These are phyloP conservation scores for Pleurotus platypus DNA, from an alignment of 768 basidiomycete species.

Conservation along the genomic window DNA sequence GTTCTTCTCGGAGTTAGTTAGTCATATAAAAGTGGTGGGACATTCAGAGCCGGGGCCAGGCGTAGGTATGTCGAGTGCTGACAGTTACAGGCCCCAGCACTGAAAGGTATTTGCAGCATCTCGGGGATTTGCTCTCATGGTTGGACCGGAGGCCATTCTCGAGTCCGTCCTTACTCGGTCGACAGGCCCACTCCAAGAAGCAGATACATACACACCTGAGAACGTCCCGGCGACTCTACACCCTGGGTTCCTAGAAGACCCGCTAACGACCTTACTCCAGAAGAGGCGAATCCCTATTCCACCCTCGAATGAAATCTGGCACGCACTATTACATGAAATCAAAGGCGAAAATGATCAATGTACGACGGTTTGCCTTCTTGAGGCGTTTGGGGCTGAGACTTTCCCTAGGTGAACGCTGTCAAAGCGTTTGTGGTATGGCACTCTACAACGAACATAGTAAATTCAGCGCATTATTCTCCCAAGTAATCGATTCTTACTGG, in stretches of 20 bases:
- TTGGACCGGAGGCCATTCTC: background rate
- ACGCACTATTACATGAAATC: background rate
- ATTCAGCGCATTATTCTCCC: background rate
- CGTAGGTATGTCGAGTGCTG: too few relatives aligned
- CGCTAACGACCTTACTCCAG: background rate
- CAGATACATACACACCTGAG: background rate
- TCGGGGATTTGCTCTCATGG: background rate
- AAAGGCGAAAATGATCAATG: slow-evolving; percentile 11
- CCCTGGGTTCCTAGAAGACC: background rate
- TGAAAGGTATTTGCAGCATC: background rate
- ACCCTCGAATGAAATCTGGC: too few relatives aligned
- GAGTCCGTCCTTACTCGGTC: background rate
- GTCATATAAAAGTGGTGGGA: background rate
- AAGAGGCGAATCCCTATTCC: background rate
- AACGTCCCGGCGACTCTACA: background rate
- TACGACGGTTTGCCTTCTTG: background rate
- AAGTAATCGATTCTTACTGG: background rate
- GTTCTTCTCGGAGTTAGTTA: background rate
- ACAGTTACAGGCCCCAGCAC: too few relatives aligned
- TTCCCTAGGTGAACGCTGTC: slow-evolving; percentile 7
- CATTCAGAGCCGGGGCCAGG: too few relatives aligned
- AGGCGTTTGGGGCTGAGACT: background rate
- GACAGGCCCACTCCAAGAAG: background rate
- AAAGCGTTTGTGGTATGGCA: slow-evolving; percentile 1
- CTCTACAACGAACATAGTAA: slow-evolving; percentile 11